phyloP scores from a whole-genome alignment of 1,284 basidiomycete genomes.

The Cryptococcus sp. region DNA sequence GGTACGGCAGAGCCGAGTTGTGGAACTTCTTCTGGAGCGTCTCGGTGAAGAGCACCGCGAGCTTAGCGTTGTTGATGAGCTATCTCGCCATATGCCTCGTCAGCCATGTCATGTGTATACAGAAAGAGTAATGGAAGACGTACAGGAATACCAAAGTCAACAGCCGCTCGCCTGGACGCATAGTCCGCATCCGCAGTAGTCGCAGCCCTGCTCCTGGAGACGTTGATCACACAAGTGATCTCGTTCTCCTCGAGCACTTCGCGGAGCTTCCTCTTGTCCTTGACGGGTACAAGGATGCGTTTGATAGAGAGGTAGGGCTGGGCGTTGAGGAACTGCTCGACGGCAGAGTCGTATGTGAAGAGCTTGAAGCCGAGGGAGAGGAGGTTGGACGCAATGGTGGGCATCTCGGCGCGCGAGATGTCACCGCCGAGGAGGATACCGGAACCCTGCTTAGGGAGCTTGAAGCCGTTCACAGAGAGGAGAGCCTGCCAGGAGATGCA shows the following conservation, averaged over 20 bases:
- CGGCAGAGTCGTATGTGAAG: constrained; percentile 65
- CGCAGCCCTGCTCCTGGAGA: constrained; percentile 75
- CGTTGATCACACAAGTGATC: constrained; percentile 92
- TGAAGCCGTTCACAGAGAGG: constrained; percentile 64
- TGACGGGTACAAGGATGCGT: constrained; percentile 92
- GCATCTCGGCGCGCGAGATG: constrained; percentile 80
- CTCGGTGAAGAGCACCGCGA: constrained; percentile 87
- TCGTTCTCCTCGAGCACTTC: constrained; percentile 81
- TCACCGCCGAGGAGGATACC: constrained; percentile 62
- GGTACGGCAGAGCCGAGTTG: constrained; percentile 72
- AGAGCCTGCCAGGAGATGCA: constrained; percentile 64
- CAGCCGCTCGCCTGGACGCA: constrained; percentile 85
- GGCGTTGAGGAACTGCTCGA: constrained; percentile 80
- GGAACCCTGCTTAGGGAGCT: constrained; percentile 63
- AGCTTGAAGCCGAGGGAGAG: constrained; percentile 99
- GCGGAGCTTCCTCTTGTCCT: constrained; percentile 92
- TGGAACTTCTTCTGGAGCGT: constrained; percentile 84
- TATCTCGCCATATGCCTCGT: constrained; percentile 49
- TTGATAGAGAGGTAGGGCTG: constrained; percentile 71
- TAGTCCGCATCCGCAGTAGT: constrained; percentile 91
- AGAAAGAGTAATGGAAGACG: constrained; percentile 14
- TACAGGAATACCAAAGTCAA: constrained; percentile 73
- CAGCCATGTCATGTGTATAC: no score
- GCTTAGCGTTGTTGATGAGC: constrained; percentile 85
- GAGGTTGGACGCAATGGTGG: constrained; percentile 74